Conservation (phyloP, 495 filamentous ascomycete genomes). For the Podospora appendiculata region DNA sequence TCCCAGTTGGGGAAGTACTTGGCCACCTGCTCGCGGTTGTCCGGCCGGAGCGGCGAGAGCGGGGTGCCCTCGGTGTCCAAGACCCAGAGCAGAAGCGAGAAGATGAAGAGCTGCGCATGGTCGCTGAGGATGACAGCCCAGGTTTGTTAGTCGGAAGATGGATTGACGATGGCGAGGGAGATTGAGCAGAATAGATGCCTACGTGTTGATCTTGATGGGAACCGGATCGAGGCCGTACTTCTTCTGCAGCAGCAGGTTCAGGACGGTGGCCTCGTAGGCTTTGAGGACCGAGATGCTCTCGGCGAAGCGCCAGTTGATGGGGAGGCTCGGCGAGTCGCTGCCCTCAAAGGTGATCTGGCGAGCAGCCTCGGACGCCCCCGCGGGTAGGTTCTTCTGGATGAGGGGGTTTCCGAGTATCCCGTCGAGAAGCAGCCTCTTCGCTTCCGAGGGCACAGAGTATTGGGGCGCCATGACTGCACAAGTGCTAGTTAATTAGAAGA, state of each 20-base stretch:
- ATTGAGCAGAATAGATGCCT: too few relatives aligned
- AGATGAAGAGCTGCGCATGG: constrained; percentile 22
- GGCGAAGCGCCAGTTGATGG: constrained; percentile 28
- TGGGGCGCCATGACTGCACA: background rate
- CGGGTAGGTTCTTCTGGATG: constrained; percentile 7
- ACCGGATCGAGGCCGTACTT: constrained; percentile 19
- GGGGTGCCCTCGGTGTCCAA: background rate
- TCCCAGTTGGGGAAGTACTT: background rate
- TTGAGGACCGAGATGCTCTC: constrained; percentile 24
- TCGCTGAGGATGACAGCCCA: constrained; percentile 4
- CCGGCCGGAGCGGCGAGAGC: background rate
- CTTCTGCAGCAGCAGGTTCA: constrained; percentile 15
- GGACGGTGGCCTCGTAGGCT: constrained; percentile 19
- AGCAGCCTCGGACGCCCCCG: background rate
- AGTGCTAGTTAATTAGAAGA: too few relatives aligned
- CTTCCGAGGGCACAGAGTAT: constrained; percentile 19
- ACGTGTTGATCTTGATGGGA: constrained; percentile 19
- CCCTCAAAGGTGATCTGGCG: constrained; percentile 13
- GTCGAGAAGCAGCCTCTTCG: constrained; percentile 11
- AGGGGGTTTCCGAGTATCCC: constrained; percentile 18
- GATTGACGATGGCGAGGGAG: background rate
- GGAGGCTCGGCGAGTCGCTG: constrained; percentile 10
- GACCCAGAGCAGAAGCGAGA: background rate
- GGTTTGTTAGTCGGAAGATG: background rate
- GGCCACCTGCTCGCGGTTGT: background rate